These are phyloP conservation scores for Tetradesmus lagerheimii DNA, from an alignment of 139 green algal genomes.

Conservation along the genomic window DNA sequence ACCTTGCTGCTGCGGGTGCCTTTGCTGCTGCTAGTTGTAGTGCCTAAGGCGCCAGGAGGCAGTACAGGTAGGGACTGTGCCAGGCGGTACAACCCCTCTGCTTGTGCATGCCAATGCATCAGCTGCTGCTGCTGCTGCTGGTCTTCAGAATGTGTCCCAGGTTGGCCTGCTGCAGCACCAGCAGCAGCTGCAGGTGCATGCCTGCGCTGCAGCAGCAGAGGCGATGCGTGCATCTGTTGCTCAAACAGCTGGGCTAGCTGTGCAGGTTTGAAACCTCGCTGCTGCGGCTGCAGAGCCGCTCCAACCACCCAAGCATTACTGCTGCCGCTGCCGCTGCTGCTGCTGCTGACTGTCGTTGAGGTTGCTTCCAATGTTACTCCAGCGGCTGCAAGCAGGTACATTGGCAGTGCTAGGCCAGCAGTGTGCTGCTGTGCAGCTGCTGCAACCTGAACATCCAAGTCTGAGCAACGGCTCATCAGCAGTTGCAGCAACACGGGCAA, in stretches of 20 bases:
- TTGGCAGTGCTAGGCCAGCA: constrained; percentile 7
- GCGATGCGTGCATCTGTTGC: constrained; percentile 49
- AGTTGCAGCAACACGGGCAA: constrained; percentile 25
- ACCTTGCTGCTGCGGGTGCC: constrained; percentile 1
- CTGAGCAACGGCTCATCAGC: neutral
- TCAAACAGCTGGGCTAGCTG: constrained; percentile 71
- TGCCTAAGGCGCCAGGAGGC: neutral
- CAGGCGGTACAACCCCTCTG: neutral
- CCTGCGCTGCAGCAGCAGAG: constrained; percentile 42
- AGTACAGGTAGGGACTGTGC: neutral
- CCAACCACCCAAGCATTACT: constrained; percentile 33
- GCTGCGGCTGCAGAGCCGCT: constrained; percentile 52
- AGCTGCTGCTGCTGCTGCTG: no score
- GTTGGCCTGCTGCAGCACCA: neutral
- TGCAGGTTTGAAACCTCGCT: constrained; percentile 27
- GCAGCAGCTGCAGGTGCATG: neutral
- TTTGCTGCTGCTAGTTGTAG: neutral
- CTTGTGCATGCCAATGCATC: neutral
- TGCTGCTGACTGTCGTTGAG: neutral
- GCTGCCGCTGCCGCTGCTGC: neutral
- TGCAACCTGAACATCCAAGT: constrained; percentile 4
- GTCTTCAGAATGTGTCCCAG: no score
- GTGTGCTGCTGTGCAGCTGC: constrained; percentile 28
- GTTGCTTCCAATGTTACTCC: neutral
- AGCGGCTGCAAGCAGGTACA: constrained; percentile 10